Evolutionary conservation across 2,329 filamentous ascomycete genomes (phyloP), one percentile per base, ranked within the genome.

Genomic region (Akanthomyces uredinophilus): DNA sequence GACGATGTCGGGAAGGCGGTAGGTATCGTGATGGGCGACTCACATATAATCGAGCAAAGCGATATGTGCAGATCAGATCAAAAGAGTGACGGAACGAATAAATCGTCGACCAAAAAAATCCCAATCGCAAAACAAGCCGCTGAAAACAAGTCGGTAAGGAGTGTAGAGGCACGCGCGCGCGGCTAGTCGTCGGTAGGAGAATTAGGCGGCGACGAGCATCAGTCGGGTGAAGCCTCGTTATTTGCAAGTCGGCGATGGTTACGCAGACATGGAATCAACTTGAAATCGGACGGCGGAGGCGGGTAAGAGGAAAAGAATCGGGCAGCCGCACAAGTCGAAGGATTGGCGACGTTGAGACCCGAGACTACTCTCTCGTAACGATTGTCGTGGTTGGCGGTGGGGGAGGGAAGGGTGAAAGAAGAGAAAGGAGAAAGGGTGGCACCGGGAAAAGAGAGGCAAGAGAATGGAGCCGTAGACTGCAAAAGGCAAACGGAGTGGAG

Each of bases 41-140:
- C 47, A 61, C 59, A 61, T 61, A 49, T 61, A 61, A 47, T 61
- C 50, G 41, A 54, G 50, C 50, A 47, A 53, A 54, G 49, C 49
- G 29, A 61, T 61, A 61, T 61, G 50, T 61, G 59, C 59, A 60
- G 50, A 55, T 53, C 39, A 52, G 46, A 60, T 61, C 51, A 62
- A 62, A 62, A 49, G 60, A 62, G 52, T 62, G 60, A 59, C 61
- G 46, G 46, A 56, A 60, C 55, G 55, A 63, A 57, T 35, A 54
- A 54, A 49, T 62, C 46, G 61, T 63, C 41, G 58, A 46, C 54
- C 37, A 52, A 58, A 50, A 54, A 43, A 54, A 32, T 35, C n/a
- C 49, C 39, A 57, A 58, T 46, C 49, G 24, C 37, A 57, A 52
- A 50, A 20, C 53, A 41, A 52, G 53, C 39, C 60, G 60, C 27